phyloP scores from a whole-genome alignment of 2,329 filamentous ascomycete species.

The Acephala macrosclerotiorum region DNA sequence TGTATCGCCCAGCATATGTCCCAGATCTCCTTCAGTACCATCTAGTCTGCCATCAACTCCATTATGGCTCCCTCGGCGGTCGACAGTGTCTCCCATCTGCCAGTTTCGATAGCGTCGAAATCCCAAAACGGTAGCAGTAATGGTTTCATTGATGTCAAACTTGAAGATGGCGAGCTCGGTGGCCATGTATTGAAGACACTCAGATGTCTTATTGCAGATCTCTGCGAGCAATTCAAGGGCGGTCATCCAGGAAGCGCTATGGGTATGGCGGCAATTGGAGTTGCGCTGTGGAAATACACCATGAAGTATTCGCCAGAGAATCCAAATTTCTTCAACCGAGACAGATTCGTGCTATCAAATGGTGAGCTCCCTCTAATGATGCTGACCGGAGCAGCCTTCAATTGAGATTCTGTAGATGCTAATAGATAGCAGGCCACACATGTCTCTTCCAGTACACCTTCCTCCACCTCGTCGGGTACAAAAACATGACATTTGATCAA shows the following conservation, averaged over 20 bases:
- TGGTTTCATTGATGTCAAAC: neutral
- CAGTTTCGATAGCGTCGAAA: neutral
- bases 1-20: neutral
- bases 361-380: conserved; percentile 39
- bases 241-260: conserved; percentile 66
- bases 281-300: conserved; percentile 51
- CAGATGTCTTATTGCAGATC: conserved; percentile 68
- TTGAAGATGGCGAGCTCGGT: conserved; percentile 15
- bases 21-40: neutral
- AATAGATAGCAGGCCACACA: conserved; percentile 47
- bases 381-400: too few species aligned
- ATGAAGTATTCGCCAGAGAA: conserved; percentile 50
- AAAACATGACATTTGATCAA: conserved; percentile 55
- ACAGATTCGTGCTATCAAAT: conserved; percentile 54
- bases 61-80: neutral
- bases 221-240: conserved; percentile 74
- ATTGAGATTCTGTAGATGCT: neutral
- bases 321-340: conserved; percentile 51
- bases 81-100: neutral
- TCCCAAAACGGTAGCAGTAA: neutral
- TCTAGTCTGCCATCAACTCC: neutral
- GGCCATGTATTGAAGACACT: conserved; percentile 62
- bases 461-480: conserved; percentile 54
- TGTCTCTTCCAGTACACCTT: conserved; percentile 55
- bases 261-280: conserved; percentile 53